phyloP scores from a whole-genome alignment of 2,329 filamentous ascomycete species.

The Albophoma yamanashiensis region DNA sequence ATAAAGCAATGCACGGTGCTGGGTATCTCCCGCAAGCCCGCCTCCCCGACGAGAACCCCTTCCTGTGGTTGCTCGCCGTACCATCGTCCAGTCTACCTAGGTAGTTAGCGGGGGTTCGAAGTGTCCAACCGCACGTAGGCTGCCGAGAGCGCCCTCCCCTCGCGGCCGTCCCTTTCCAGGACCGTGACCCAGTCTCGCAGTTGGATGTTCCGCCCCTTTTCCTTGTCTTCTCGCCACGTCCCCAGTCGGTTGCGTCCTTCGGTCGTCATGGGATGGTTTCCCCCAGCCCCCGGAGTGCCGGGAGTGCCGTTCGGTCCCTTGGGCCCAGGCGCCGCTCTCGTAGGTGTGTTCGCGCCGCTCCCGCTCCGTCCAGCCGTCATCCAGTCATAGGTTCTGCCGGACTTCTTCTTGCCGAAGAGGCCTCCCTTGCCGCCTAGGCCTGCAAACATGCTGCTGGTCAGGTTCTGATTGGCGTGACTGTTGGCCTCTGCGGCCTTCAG shows the following conservation, averaged over 20 bases:
- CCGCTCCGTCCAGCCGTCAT: constrained; percentile 45
- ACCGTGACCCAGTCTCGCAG: constrained; percentile 72
- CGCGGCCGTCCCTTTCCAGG: constrained; percentile 67
- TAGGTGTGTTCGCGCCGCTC: constrained; percentile 43
- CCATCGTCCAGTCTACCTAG: not conserved
- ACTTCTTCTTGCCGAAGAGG: constrained; percentile 48
- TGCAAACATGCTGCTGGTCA: constrained; percentile 65
- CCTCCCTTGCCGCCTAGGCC: constrained; percentile 52
- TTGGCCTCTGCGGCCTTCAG: constrained; percentile 69
- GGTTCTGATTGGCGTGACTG: constrained; percentile 72
- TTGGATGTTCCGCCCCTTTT: constrained; percentile 70
- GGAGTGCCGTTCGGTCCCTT: constrained; percentile 21
- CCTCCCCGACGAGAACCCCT: not conserved
- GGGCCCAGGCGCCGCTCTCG: constrained; percentile 20
- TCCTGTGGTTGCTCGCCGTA: not conserved
- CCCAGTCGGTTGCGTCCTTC: constrained; percentile 56
- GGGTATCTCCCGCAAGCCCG: constrained; percentile 17
- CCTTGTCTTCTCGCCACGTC: constrained; percentile 67
- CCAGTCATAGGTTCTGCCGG: constrained; percentile 62
- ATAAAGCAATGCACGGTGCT: constrained; percentile 13
- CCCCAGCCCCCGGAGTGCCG: constrained; percentile 15
- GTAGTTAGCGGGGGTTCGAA: constrained; percentile 29
- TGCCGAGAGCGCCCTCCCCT: constrained; percentile 50
- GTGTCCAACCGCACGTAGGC: constrained; percentile 44
- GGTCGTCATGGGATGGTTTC: constrained; percentile 35